Base-by-base conservation (phyloP, 2,329 filamentous ascomycete genomes). In the Colletotrichum paranaense region DNA sequence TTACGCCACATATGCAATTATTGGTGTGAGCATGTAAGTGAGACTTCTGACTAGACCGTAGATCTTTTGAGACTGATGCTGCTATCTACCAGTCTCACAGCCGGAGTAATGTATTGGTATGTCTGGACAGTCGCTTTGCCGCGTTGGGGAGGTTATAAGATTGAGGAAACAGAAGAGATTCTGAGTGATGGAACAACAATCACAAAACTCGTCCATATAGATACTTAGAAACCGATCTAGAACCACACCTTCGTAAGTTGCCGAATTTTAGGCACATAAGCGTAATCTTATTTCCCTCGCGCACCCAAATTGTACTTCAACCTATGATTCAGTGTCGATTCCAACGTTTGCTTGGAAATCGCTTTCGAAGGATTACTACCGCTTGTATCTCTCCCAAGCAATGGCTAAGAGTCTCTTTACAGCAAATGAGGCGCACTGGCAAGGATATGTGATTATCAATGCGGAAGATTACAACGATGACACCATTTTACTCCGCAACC, bases 171-270 rank as follows among this genome's bases (percentile, higher is more conserved):
- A 68, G 84, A 84, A 3, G 88, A 88, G 49, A 83, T 90, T 0
- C 80, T 95, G 24, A 84, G 86, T 26, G 93, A 95, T 80, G 93
- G 93, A 0, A 94, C 91, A 1, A 88, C 86, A 1, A 87, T 94
- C 64, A 94, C 90, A 0, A 89, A 86, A 73, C 82, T 94, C 8
- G 80, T 86, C 24, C 81, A 82, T 52, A 53, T 32, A 24, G 32
- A 19, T 5, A 14, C 38, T 26, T 35, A 35, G 11, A 35, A 42
- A 7, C 5, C 1, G 16, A 19, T 19, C 38, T 1, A 19, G 16
- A 3, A 19, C 6, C 32, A 35, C 32, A 35, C 11, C 9, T 35
- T 12, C 11, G 32, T 35, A 12, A 35, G 9, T 12, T 35, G 32
- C 32, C 9, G 32, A 35, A 35, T 4, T 35, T 12, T 5, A 35